These are phyloP conservation scores for Plasmodium relictum DNA, from an alignment of 169 alveolate species.

Conservation along the genomic window DNA sequence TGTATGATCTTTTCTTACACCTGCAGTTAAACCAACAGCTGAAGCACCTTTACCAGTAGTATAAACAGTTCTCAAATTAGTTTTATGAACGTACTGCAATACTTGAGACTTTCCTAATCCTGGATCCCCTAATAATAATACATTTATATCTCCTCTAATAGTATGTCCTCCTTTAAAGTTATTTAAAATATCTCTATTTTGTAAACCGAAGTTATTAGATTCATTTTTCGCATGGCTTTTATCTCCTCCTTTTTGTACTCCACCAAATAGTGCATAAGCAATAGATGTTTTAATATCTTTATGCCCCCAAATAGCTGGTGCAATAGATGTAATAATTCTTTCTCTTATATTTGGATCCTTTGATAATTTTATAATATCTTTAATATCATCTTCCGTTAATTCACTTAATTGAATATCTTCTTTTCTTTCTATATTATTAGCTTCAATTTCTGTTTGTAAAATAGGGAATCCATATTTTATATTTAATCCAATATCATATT, in stretches of 20 bases:
- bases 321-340: slow-evolving; percentile 95
- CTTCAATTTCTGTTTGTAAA: slow-evolving; percentile 95
- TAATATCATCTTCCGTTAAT: slow-evolving; percentile 95
- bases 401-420: slow-evolving; percentile 92
- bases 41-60: slow-evolving; percentile 99
- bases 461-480: slow-evolving; percentile 98
- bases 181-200: slow-evolving; percentile 87
- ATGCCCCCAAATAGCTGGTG: slow-evolving; percentile 99
- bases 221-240: slow-evolving; percentile 64
- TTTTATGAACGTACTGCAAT: slow-evolving; percentile 97
- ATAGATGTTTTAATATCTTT: slow-evolving; percentile 94
- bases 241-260: slow-evolving; percentile 88
- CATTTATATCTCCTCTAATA: slow-evolving; percentile 98
- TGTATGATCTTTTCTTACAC: slow-evolving; percentile 97
- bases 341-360: slow-evolving; percentile 96
- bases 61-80: slow-evolving; percentile 96
- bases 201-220: slow-evolving; percentile 52
- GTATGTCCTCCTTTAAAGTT: slow-evolving; percentile 95
- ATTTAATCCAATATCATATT: slow-evolving; percentile 95
- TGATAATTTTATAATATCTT: slow-evolving; percentile 92
- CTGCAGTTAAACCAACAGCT: slow-evolving; percentile 99
- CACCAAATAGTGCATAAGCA: slow-evolving; percentile 96
- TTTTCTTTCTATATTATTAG: slow-evolving; percentile 94
- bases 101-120: slow-evolving; percentile 99
- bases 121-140: slow-evolving; percentile 96